Percentiles rank a stretch among this genome's conserved stretches.
These are phyloP conservation scores for Hibiscus tridactylites DNA, from an alignment of 345 rosid genomes.

Conservation along the genomic window DNA sequence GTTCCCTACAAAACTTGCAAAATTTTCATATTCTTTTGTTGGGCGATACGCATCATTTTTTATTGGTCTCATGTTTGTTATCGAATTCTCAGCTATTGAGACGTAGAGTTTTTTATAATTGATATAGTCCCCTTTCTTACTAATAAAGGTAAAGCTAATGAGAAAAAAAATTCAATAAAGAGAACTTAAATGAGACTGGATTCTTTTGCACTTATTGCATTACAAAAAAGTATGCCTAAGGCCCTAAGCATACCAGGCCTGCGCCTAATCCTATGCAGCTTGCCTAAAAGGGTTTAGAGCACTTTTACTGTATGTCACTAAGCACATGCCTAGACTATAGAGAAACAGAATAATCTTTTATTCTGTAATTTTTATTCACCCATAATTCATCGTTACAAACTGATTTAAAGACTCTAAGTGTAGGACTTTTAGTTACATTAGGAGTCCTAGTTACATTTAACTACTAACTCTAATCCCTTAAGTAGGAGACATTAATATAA, in stretches of 20 bases:
- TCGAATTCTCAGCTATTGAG: not conserved
- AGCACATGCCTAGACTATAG: not conserved
- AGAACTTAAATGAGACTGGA: not conserved
- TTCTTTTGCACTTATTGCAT: not conserved
- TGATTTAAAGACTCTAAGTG: no score
- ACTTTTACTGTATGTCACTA: not conserved
- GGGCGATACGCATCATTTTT: not conserved
- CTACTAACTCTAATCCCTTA: no score
- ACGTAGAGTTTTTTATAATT: not conserved
- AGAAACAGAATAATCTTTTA: no score
- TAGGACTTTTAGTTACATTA: no score
- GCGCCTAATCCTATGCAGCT: not conserved
- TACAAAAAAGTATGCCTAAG: not conserved
- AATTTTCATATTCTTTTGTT: not conserved
- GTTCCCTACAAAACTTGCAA: not conserved
- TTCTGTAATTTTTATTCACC: no score
- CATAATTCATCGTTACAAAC: no score
- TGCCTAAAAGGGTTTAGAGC: not conserved
- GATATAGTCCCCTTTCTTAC: not conserved
- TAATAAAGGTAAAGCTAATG: not conserved
- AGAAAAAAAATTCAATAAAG: not conserved
- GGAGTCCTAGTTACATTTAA: no score
- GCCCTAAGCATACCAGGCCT: not conserved
- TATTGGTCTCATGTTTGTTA: not conserved
- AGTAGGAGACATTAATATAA: no score